Evolutionary conservation across 2,329 filamentous ascomycete genomes (phyloP).

Genomic region (Raffaelea deltoideospora): DNA sequence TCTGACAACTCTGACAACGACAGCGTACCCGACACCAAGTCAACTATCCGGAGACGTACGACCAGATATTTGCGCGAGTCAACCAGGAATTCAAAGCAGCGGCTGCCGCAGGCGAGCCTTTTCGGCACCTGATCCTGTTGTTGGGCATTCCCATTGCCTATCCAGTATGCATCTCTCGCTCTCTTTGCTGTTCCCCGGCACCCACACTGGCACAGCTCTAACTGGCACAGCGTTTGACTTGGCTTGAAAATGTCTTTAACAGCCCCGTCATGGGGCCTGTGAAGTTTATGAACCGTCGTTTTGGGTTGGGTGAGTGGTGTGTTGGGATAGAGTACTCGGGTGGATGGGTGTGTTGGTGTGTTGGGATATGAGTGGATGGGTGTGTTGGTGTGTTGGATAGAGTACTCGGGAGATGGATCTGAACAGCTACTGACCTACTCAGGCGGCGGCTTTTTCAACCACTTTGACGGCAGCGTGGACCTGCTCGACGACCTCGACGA

Average conservation of each 20-base stretch:
- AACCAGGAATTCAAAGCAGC: slow-evolving; percentile 53
- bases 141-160: slow-evolving; percentile 80
- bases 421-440: too few relatives aligned
- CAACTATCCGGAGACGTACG: slow-evolving; percentile 86
- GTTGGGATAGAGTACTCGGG: too few relatives aligned
- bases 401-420: too few relatives aligned
- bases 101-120: slow-evolving; percentile 54
- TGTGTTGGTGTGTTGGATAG: too few relatives aligned
- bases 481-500: slow-evolving; percentile 87
- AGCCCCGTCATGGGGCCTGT: slow-evolving; percentile 80
- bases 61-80: slow-evolving; percentile 65
- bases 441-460: slow-evolving; percentile 72
- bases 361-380: too few relatives aligned
- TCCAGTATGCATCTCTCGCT: slow-evolving; percentile 34
- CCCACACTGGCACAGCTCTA: not conserved
- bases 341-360: too few relatives aligned
- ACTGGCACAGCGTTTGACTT: slow-evolving; percentile 60
- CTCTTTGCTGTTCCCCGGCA: not conserved
- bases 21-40: slow-evolving; percentile 78
- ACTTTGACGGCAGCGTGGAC: slow-evolving; percentile 87
- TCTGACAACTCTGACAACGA: slow-evolving; percentile 38
- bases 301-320: slow-evolving; percentile 43
- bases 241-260: slow-evolving; percentile 83
- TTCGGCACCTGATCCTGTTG: slow-evolving; percentile 76
- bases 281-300: slow-evolving; percentile 78